Conservation (phyloP, 108 stramenopile species). For the Pseudonitzschia pungens region DNA sequence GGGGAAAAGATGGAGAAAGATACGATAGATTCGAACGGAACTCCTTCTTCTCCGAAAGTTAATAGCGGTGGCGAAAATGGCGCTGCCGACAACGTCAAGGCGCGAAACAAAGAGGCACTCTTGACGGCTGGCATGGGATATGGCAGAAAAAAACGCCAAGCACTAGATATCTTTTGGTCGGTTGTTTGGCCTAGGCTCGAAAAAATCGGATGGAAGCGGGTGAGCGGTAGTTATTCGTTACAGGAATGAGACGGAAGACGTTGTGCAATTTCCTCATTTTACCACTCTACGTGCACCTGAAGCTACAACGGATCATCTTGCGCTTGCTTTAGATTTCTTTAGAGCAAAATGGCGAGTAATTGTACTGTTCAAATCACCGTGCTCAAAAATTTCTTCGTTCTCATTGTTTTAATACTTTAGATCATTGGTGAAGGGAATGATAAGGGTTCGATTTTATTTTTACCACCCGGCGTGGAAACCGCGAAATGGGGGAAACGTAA, state of each 20-base stretch:
- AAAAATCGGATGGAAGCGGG: slow-evolving; percentile 52
- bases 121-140: slow-evolving; percentile 30
- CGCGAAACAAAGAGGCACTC: slow-evolving; percentile 11
- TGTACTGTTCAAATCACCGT: too few species aligned
- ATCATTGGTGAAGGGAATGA: slow-evolving; percentile 12
- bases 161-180: slow-evolving; percentile 48
- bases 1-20: neutral
- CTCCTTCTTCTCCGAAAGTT: neutral
- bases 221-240: slow-evolving; percentile 19
- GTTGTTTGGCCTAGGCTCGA: slow-evolving; percentile 56
- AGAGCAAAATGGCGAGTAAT: too few species aligned
- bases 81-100: neutral
- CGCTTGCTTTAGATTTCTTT: too few species aligned
- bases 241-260: too few species aligned
- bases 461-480: slow-evolving; percentile 41
- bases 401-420: neutral
- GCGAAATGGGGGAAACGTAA: slow-evolving; percentile 16
- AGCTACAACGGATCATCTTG: too few species aligned
- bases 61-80: neutral
- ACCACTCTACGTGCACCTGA: too few species aligned
- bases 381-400: neutral
- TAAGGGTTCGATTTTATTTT: slow-evolving; percentile 35
- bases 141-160: slow-evolving; percentile 40
- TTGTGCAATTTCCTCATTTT: too few species aligned
- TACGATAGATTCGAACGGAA: neutral